These are phyloP conservation scores for Aspergillus olivimuriae DNA, from an alignment of 495 filamentous ascomycete genomes.

Conservation along the genomic window DNA sequence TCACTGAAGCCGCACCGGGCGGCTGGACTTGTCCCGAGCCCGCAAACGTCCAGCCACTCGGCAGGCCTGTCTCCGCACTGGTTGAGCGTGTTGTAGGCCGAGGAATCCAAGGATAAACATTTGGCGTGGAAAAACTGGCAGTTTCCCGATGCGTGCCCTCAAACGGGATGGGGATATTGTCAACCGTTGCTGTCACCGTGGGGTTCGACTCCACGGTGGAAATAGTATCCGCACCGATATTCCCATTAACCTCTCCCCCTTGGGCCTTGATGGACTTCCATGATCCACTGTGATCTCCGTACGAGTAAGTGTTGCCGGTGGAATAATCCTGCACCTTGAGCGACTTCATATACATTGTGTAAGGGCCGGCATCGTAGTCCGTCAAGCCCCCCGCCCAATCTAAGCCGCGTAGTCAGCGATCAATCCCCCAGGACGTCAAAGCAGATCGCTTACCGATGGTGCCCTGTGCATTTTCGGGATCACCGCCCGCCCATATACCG, in stretches of 20 bases:
- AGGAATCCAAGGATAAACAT: constrained; percentile 57
- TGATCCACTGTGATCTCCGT: constrained; percentile 65
- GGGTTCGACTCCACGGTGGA: constrained; percentile 39
- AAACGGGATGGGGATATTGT: constrained; percentile 53
- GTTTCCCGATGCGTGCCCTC: constrained; percentile 57
- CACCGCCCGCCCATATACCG: constrained; percentile 84
- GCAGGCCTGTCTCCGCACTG: constrained; percentile 44
- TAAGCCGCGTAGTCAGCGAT: constrained; percentile 22
- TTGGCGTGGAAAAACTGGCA: constrained; percentile 43
- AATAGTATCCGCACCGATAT: constrained; percentile 30
- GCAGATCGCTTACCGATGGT: constrained; percentile 56
- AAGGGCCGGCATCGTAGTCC: constrained; percentile 74
- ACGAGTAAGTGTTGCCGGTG: constrained; percentile 75
- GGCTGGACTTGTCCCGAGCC: constrained; percentile 54
- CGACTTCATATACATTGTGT: constrained; percentile 74
- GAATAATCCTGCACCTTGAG: constrained; percentile 83
- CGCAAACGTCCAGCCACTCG: constrained; percentile 70
- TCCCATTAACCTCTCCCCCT: constrained; percentile 61
- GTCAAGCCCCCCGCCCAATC: constrained; percentile 82
- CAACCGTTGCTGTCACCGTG: constrained; percentile 48
- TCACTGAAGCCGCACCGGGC: constrained; percentile 40
- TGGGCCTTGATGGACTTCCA: constrained; percentile 75
- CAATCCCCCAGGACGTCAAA: background rate
- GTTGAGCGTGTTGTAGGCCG: constrained; percentile 34
- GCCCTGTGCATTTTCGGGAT: constrained; percentile 50